phyloP scores from a whole-genome alignment of 2,329 filamentous ascomycete species.

The Hypomyces perniciosus region DNA sequence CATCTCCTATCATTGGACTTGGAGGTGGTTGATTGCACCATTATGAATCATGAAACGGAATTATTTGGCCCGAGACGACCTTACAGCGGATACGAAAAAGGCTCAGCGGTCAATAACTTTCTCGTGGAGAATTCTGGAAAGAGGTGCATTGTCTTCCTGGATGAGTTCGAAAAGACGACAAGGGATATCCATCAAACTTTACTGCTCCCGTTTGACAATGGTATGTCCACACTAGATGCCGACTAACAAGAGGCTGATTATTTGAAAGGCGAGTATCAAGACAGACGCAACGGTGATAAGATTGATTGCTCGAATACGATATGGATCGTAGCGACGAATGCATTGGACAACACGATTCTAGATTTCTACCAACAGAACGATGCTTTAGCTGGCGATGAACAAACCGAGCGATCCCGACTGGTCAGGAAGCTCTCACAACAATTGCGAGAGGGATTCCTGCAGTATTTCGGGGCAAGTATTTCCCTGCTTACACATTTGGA shows the following conservation, averaged over 20 bases:
- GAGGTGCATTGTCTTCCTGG: slow-evolving; percentile 40
- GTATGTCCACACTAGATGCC: slow-evolving; percentile 20
- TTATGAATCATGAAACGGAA: slow-evolving; percentile 30
- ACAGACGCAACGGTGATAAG: slow-evolving; percentile 27
- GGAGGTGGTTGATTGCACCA: slow-evolving; percentile 34
- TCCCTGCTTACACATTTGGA: background rate
- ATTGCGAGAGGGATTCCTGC: slow-evolving; percentile 1
- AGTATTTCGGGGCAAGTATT: background rate
- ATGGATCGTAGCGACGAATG: slow-evolving; percentile 44
- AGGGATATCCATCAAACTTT: slow-evolving; percentile 35
- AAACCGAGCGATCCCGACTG: background rate
- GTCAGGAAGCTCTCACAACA: background rate
- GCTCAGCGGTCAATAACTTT: slow-evolving; percentile 43
- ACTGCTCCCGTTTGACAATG: slow-evolving; percentile 38
- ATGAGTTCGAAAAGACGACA: slow-evolving; percentile 46
- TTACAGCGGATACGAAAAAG: slow-evolving; percentile 28
- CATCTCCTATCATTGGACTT: slow-evolving; percentile 32
- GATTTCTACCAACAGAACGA: slow-evolving; percentile 28
- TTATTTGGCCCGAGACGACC: slow-evolving; percentile 36
- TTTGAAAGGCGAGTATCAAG: slow-evolving; percentile 29
- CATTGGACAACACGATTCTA: slow-evolving; percentile 33
- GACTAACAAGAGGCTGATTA: background rate
- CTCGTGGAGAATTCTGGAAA: slow-evolving; percentile 30
- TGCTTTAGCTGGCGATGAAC: background rate
- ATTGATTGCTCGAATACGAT: slow-evolving; percentile 40